A percentile compares a stretch with the other conserved stretches of the same genome.
Evolutionary conservation across 805 yeast species (phyloP).

Genomic region (Pichia paraexigua): DNA sequence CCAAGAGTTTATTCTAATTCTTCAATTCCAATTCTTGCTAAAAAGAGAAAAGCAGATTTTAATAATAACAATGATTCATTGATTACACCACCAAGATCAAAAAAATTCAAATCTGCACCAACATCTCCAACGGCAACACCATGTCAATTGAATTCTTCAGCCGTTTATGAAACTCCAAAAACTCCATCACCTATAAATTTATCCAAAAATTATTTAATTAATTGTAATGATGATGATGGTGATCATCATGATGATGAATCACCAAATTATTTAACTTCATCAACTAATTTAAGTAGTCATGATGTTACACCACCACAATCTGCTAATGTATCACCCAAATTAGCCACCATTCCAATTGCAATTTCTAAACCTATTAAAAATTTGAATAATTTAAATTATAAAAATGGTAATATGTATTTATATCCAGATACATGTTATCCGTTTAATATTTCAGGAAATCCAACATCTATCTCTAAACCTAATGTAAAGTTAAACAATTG

Average conservation of each 20-base stretch:
- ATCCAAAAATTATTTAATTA: background rate
- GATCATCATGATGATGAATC: too few relatives aligned
- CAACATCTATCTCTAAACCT: constrained; percentile 20
- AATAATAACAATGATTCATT: background rate
- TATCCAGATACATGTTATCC: constrained; percentile 33
- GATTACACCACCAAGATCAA: constrained; percentile 13
- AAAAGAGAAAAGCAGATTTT: constrained; percentile 3
- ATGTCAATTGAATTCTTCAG: background rate
- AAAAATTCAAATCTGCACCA: constrained; percentile 26
- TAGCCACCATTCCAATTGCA: constrained; percentile 3
- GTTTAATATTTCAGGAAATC: constrained; percentile 20
- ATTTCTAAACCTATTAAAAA: constrained; percentile 16
- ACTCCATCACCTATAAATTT: constrained; percentile 15
- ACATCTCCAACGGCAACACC: constrained; percentile 19
- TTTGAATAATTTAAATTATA: constrained; percentile 10
- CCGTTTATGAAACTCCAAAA: constrained; percentile 13
- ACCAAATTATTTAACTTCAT: constrained; percentile 8
- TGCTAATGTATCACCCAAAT: constrained; percentile 18
- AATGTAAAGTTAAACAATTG: constrained; percentile 34
- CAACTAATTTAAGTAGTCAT: constrained; percentile 2
- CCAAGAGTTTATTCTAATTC: constrained; percentile 1
- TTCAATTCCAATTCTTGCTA: background rate
- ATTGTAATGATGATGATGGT: background rate
- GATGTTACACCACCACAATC: constrained; percentile 25
- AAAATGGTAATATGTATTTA: constrained; percentile 17